Evolutionary conservation across 2,329 filamentous ascomycete genomes (phyloP), one percentile per base, ranked within the genome.

Genomic region (Diaporthe humulicola): DNA sequence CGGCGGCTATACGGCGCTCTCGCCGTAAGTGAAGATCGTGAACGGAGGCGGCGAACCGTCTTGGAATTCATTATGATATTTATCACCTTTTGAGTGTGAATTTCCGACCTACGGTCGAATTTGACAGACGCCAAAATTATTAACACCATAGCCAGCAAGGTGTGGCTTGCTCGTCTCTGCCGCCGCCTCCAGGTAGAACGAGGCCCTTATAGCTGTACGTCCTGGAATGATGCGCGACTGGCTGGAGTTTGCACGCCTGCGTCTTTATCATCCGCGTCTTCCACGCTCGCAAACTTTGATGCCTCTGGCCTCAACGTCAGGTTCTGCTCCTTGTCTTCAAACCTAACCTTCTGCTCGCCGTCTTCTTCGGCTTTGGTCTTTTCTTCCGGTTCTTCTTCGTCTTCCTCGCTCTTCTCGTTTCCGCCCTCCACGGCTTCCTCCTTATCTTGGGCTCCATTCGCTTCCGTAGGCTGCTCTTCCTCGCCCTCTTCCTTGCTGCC

Each of bases 161-260:
- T 38, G 56, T n/a, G 48, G n/a, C 48, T 45, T 73, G 64, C 42
- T 40, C 56, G n/a, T 50, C 22, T 50, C 45, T 50, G 70, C 50
- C 40, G 7, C 67, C 67, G 7, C 1, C 25, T 22, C 33, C 9
- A 12, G 33, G 17, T 17, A 33, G 30, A 38, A 40, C 15, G 17
- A 36, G 36, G 58, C 48, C 30, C 70, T 78, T 85, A 92, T 78
- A 93, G 83, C 75, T 89, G 89, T 61, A 93, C 90, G 78, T 93
- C 90, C 78, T 92, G 90, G 81, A 93, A 92, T n/a, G 90, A 90
- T 7, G 87, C 86, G 0, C 88, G 88, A 77, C 91, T 90, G 25
- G 61, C 72, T 17, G 85, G 87, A 4, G 90, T 87, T 9, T 88
- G 89, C 56, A 85, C 83, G 22, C 85, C 83, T 0, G 85, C 83